Conservation (phyloP, 208 protist genomes). For the Crithidia mellificae region DNA sequence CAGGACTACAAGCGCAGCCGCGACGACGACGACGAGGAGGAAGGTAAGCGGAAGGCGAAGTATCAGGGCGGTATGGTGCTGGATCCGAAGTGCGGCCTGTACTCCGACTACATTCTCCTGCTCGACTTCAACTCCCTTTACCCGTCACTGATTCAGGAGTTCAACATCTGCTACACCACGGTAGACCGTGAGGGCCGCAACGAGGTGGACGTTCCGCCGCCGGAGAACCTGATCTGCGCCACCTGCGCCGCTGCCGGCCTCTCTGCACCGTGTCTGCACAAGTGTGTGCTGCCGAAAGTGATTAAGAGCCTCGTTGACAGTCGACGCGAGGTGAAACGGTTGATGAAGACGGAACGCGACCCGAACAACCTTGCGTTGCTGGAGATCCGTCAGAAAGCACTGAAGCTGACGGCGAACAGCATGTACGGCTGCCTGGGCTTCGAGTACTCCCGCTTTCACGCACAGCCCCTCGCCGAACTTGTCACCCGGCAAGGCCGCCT, state of each 20-base stretch:
- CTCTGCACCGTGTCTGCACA: constrained; percentile 81
- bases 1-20: constrained; percentile 67
- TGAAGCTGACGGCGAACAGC: constrained; percentile 99
- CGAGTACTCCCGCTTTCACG: constrained; percentile 97
- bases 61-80: constrained; percentile 96
- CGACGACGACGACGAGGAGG: constrained; percentile 65
- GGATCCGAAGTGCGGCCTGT: constrained; percentile 98
- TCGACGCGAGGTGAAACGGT: constrained; percentile 93
- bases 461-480: constrained; percentile 97
- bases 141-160: constrained; percentile 99
- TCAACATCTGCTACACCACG: constrained; percentile 99
- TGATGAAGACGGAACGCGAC: constrained; percentile 93
- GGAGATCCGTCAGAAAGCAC: constrained; percentile 97
- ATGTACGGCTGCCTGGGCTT: constrained; percentile 99
- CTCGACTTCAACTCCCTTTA: constrained; percentile 99
- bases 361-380: constrained; percentile 79
- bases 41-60: constrained; percentile 85
- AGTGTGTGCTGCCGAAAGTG: constrained; percentile 93
- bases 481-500: constrained; percentile 97
- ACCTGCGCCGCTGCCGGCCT: constrained; percentile 60
- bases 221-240: constrained; percentile 77
- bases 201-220: constrained; percentile 61
- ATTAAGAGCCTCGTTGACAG: constrained; percentile 94
- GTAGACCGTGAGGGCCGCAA: constrained; percentile 61
- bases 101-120: constrained; percentile 98